Percentiles rank a stretch among this genome's conserved stretches.
These are phyloP conservation scores for Kazachstania sp. DNA, from an alignment of 1,139 yeast species.

Conservation along the genomic window DNA sequence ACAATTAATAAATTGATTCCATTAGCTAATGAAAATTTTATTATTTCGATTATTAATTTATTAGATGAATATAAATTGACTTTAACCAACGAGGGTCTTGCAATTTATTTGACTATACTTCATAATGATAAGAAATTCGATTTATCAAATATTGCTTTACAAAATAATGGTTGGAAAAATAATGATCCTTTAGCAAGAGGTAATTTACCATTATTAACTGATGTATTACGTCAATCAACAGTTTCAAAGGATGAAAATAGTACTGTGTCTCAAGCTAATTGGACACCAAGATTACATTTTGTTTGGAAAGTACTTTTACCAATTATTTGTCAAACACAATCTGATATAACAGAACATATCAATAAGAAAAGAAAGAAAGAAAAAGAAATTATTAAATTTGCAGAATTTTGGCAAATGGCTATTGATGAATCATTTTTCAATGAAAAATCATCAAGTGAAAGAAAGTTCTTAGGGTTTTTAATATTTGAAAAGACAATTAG, in stretches of 20 bases:
- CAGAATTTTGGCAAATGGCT: conserved; percentile 72
- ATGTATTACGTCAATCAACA: conserved; percentile 54
- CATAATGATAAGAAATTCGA: conserved; percentile 13
- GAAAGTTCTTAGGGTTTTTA: conserved; percentile 83
- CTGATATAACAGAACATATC: conserved; percentile 21
- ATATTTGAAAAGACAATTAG: conserved; percentile 48
- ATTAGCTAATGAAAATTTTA: conserved; percentile 25
- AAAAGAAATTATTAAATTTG: conserved; percentile 34
- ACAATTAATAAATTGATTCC: conserved; percentile 35
- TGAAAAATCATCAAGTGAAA: conserved; percentile 69
- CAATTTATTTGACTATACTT: conserved; percentile 47
- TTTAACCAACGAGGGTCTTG: conserved; percentile 71
- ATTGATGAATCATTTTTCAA: conserved; percentile 77
- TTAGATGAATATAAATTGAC: conserved; percentile 50
- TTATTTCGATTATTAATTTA: conserved; percentile 32
- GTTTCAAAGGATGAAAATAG: conserved; percentile 30
- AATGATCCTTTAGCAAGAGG: conserved; percentile 67
- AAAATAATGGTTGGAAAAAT: conserved; percentile 50
- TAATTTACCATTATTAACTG: conserved; percentile 51
- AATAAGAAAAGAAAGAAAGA: conserved; percentile 31
- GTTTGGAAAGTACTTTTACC: conserved; percentile 67
- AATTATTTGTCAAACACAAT: conserved; percentile 24
- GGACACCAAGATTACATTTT: conserved; percentile 75
- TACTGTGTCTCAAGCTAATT: conserved; percentile 41
- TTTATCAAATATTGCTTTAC: conserved; percentile 14